Conservation (phyloP, 176 grass and related monocot species). For the Calamus simplicifolius region DNA sequence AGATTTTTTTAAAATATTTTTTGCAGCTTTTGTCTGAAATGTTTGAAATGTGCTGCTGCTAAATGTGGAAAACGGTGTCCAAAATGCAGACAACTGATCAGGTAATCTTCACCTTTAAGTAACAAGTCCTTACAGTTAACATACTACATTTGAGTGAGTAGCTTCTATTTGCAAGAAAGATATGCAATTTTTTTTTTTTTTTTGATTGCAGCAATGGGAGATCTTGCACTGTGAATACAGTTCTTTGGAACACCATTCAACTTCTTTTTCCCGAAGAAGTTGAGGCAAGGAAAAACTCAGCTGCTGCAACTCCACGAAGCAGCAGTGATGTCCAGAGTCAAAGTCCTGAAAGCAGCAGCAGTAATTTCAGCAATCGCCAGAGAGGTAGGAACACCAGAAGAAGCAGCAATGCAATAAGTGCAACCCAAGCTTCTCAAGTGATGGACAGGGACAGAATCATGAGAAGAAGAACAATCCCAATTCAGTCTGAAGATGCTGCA, state of each 20-base stretch:
- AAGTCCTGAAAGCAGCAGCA: conserved; percentile 10
- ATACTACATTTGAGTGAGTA: too few species aligned
- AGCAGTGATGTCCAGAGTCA: background rate
- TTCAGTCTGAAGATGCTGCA: conserved; percentile 56
- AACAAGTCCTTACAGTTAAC: background rate
- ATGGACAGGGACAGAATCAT: conserved; percentile 5
- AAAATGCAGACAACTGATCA: conserved; percentile 79
- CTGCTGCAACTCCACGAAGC: conserved; percentile 12
- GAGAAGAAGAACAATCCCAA: conserved; percentile 13
- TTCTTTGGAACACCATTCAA: conserved; percentile 93
- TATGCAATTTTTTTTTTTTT: too few species aligned
- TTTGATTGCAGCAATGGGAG: conserved; percentile 59
- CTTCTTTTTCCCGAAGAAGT: conserved; percentile 77
- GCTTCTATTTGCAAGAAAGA: too few species aligned
- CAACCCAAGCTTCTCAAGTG: conserved; percentile 36
- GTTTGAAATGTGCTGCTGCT: conserved; percentile 50
- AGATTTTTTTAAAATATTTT: background rate
- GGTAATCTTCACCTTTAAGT: conserved; percentile 25
- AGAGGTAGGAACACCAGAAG: conserved; percentile 26
- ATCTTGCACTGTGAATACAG: conserved; percentile 74
- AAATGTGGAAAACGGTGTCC: conserved; percentile 87
- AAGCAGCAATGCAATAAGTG: conserved; percentile 21
- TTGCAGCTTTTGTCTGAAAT: conserved; percentile 87
- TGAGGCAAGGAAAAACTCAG: conserved; percentile 45
- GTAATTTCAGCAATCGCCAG: background rate